Conservation (phyloP, 2,329 filamentous ascomycete genomes). For the Shiraia bambusicola region DNA sequence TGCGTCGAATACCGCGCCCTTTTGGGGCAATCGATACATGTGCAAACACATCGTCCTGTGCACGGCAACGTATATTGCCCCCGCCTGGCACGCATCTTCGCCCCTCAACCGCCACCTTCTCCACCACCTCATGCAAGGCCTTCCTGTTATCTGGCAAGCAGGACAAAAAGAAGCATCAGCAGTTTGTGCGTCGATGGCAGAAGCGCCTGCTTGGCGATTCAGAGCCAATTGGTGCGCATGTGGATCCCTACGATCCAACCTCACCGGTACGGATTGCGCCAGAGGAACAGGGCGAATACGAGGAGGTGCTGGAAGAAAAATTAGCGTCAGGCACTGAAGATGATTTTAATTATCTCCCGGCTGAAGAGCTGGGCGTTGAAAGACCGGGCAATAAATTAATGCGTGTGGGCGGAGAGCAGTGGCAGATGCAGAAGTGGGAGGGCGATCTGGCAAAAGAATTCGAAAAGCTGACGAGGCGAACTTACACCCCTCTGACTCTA, state of each 20-base stretch:
- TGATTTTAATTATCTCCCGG: background rate
- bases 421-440: slow-evolving; percentile 40
- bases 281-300: slow-evolving; percentile 39
- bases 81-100: slow-evolving; percentile 21
- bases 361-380: background rate
- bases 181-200: slow-evolving; percentile 40
- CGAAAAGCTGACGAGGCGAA: slow-evolving; percentile 39
- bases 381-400: slow-evolving; percentile 46
- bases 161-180: slow-evolving; percentile 41
- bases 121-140: slow-evolving; percentile 26
- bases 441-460: slow-evolving; percentile 30
- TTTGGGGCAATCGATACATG: slow-evolving; percentile 37
- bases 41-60: slow-evolving; percentile 12
- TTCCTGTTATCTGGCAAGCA: slow-evolving; percentile 33
- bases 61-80: slow-evolving; percentile 17
- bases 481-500: slow-evolving; percentile 34
- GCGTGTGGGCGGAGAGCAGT: slow-evolving; percentile 54
- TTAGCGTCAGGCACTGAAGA: slow-evolving; percentile 1
- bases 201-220: slow-evolving; percentile 40
- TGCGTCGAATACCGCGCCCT: slow-evolving; percentile 43
- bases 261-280: slow-evolving; percentile 40
- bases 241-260: slow-evolving; percentile 41
- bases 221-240: slow-evolving; percentile 40
- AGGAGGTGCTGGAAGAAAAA: slow-evolving; percentile 35
- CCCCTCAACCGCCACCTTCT: slow-evolving; percentile 30